These are phyloP conservation scores for Aurantiochytrium sp. DNA, from an alignment of 108 stramenopile species.

Conservation along the genomic window DNA sequence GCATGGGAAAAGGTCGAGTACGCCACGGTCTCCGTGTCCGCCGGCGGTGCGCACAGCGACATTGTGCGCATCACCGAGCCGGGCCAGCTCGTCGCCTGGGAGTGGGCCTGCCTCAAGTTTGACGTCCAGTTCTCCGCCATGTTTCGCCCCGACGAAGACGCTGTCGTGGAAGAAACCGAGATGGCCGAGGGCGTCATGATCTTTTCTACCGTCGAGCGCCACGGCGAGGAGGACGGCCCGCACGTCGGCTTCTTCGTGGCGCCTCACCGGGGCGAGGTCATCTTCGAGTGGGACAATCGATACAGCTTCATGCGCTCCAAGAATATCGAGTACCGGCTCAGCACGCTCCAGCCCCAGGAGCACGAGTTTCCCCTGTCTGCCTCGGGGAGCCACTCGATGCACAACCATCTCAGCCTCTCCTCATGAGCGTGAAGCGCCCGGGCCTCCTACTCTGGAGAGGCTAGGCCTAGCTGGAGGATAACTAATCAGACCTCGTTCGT, in stretches of 20 bases:
- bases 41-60: background rate
- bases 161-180: background rate
- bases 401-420: background rate
- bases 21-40: background rate
- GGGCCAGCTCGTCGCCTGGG: constrained; percentile 15
- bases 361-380: background rate
- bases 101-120: background rate
- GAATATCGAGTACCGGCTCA: background rate
- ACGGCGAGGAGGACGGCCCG: background rate
- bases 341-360: background rate
- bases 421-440: background rate
- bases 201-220: background rate
- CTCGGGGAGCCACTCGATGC: background rate
- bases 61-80: background rate
- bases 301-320: constrained; percentile 27
- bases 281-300: constrained; percentile 24
- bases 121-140: constrained; percentile 11
- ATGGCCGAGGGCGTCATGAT: background rate
- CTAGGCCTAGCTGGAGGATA: no score
- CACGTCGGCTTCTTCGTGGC: background rate
- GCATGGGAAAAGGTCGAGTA: background rate
- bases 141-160: background rate
- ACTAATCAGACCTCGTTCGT: no score
- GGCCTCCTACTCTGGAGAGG: no score
- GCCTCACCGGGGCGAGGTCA: background rate